A percentile compares a stretch with the other conserved stretches of the same genome.
Evolutionary conservation across 805 yeast genomes (phyloP).

Genomic region (Komagataella mondaviorum): DNA sequence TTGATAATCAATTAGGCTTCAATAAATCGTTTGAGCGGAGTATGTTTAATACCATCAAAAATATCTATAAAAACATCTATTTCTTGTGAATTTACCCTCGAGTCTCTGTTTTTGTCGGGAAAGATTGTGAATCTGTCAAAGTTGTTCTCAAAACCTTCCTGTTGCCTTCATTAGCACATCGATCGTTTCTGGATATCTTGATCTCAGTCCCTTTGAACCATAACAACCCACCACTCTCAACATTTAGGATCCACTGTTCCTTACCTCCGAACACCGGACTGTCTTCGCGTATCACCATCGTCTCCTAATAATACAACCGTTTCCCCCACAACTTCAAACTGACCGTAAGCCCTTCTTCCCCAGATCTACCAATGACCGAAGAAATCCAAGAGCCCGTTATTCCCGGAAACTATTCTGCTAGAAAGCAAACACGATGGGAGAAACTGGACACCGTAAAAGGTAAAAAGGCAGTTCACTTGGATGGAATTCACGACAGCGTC

Average conservation of each 20-base stretch:
- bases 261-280: neutral
- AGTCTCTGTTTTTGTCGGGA: too few species aligned
- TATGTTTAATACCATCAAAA: too few species aligned
- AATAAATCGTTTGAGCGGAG: too few species aligned
- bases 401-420: conserved; percentile 42
- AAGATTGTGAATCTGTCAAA: too few species aligned
- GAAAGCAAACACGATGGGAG: conserved; percentile 39
- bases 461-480: conserved; percentile 15
- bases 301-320: neutral
- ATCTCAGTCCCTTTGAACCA: neutral
- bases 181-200: too few species aligned
- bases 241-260: too few species aligned
- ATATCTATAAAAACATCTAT: too few species aligned
- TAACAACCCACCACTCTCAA: neutral
- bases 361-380: conserved; percentile 1
- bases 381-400: conserved; percentile 26
- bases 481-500: conserved; percentile 56
- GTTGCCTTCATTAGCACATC: too few species aligned
- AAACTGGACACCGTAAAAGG: conserved; percentile 5
- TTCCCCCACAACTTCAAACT: neutral
- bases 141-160: too few species aligned
- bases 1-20: too few species aligned
- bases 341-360: neutral
- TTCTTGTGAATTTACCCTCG: too few species aligned
- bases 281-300: neutral